A percentile compares a stretch with the other conserved stretches of the same genome.
These are phyloP conservation scores for Auriscalpium orientale DNA, from an alignment of 768 basidiomycete genomes.

Conservation along the genomic window DNA sequence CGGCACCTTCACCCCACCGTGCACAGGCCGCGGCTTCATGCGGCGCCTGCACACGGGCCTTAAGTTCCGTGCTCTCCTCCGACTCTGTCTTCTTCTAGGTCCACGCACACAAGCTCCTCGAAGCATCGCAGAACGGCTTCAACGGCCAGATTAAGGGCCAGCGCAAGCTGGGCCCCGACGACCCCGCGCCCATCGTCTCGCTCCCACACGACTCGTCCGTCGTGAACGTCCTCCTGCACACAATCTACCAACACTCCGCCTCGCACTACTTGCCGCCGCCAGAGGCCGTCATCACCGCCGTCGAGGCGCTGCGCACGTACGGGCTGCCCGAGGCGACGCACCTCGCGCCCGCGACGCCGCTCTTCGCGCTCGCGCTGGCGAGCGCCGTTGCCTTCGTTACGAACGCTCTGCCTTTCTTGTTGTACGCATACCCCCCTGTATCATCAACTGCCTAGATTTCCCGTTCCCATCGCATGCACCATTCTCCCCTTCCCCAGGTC, in stretches of 20 bases:
- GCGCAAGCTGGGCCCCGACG: constrained; percentile 29
- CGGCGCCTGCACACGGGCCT: constrained; percentile 54
- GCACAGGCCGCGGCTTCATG: constrained; percentile 41
- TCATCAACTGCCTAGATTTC: not conserved
- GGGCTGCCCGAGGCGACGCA: constrained; percentile 46
- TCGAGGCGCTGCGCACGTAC: constrained; percentile 51
- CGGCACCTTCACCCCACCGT: constrained; percentile 29
- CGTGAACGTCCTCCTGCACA: constrained; percentile 68
- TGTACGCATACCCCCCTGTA: not conserved
- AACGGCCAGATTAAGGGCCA: constrained; percentile 44
- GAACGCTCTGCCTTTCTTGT: not conserved
- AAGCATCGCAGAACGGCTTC: constrained; percentile 59
- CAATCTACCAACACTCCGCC: constrained; percentile 65
- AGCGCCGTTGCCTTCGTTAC: constrained; percentile 31
- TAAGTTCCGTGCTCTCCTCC: constrained; percentile 53
- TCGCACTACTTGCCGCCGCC: constrained; percentile 68
- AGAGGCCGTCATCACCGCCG: constrained; percentile 46
- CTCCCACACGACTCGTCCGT: constrained; percentile 53
- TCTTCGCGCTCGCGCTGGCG: constrained; percentile 54
- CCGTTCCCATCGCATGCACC: not conserved
- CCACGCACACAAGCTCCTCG: constrained; percentile 50
- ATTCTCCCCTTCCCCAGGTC: not conserved
- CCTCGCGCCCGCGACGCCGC: constrained; percentile 44
- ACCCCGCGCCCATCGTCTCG: constrained; percentile 45
- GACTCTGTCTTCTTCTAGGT: constrained; percentile 85